Base-by-base conservation (phyloP, 192 early-diverging fungal genomes). In the Obelidium mucronatum region DNA sequence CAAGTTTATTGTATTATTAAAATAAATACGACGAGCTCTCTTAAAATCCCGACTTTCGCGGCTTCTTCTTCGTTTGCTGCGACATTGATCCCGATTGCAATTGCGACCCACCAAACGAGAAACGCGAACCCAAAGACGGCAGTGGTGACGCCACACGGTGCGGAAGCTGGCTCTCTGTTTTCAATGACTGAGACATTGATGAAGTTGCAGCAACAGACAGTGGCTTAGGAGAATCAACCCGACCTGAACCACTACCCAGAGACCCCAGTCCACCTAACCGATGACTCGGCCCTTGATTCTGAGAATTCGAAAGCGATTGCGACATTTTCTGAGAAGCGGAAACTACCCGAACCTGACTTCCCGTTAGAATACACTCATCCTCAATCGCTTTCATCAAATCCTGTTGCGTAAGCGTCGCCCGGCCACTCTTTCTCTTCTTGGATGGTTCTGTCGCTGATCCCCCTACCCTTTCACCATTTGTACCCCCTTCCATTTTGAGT, bases 21-120 rank as follows among this genome's bases (percentile, higher is more conserved):
- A n/a, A n/a, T n/a, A n/a, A n/a, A n/a, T n/a, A n/a, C n/a, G n/a
- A n/a, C n/a, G n/a, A n/a, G n/a, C n/a, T n/a, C n/a, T n/a, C n/a
- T n/a, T 58, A 58, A 58, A 58, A 58, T 31, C 55, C 55, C 11
- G 55, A 58, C 26, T 58, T 58, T 31, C 55, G 22, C 8, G 55
- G 55, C 24, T 58, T 58, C 55, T 58, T 58, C 26, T 58, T 58
- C 55, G 26, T 31, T 5, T 11, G 55, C 30, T 58, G 55, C 24
- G 55, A 58, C 22, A 13, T 8, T 22, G 48, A 51, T 22, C 48
- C 48, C 48, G 48, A 8, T 51, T 22, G 11, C 48, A 51, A 22
- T 22, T 51, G 48, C 48, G 48, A 51, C 22, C 48, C 48, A 13
- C 48, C 48, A 8, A 51, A 51, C 48, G 48, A 51, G 11, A 51